Evolutionary conservation across 441 rosid genomes (phyloP).

Genomic region (Populus hybrid): DNA sequence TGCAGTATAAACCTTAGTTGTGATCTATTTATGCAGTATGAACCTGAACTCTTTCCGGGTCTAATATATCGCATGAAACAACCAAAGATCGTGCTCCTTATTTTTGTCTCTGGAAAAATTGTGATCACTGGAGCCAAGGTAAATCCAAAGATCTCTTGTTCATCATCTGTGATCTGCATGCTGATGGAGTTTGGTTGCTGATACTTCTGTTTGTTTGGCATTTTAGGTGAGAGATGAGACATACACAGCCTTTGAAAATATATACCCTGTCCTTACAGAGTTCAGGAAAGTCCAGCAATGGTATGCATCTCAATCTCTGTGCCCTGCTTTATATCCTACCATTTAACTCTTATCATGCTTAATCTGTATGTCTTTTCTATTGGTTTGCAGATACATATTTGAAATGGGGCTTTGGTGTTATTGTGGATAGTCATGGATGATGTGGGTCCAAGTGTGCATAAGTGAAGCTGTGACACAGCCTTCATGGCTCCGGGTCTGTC

Average conservation of each 20-base stretch:
- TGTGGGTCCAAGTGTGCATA: conserved; percentile 28
- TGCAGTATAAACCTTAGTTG: neutral
- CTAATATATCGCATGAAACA: conserved; percentile 74
- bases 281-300: conserved; percentile 74
- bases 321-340: neutral
- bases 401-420: neutral
- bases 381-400: conserved; percentile 13
- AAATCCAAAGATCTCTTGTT: neutral
- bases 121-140: conserved; percentile 87
- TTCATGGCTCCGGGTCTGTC: conserved; percentile 4
- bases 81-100: conserved; percentile 67
- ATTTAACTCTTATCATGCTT: neutral
- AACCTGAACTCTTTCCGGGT: conserved; percentile 77
- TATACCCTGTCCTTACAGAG: conserved; percentile 77
- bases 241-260: conserved; percentile 70
- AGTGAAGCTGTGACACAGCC: neutral
- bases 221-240: conserved; percentile 73
- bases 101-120: conserved; percentile 70
- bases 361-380: neutral
- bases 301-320: conserved; percentile 24
- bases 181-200: conserved; percentile 5
- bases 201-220: conserved; percentile 5
- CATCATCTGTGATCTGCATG: neutral
- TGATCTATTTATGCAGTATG: conserved; percentile 44
- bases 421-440: conserved; percentile 5